A percentile compares a stretch with the other conserved stretches of the same genome.
phyloP scores from a whole-genome alignment of 1,284 basidiomycete species.

The Sutorius eximius region DNA sequence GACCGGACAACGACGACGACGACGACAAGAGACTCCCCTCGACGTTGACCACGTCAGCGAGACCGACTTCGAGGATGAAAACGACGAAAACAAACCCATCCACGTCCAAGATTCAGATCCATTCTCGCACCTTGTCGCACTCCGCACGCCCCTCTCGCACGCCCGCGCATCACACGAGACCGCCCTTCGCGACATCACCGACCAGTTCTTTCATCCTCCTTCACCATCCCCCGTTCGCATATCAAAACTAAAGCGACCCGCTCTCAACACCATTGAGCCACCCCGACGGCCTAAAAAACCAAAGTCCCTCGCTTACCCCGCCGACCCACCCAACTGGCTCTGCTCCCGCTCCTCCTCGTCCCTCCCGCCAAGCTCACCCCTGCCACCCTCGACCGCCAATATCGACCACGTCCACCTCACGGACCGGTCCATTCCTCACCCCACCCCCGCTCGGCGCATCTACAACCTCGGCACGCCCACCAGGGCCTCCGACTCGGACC shows the following conservation, averaged over 20 bases:
- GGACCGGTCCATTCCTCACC: constrained; percentile 1
- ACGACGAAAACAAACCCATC: constrained; percentile 28
- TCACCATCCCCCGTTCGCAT: constrained; percentile 33
- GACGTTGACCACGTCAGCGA: constrained; percentile 19
- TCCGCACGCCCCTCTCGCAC: constrained; percentile 25
- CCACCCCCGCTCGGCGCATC: constrained; percentile 12
- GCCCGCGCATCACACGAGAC: constrained; percentile 20
- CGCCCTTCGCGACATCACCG: constrained; percentile 33
- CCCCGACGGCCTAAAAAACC: constrained; percentile 37
- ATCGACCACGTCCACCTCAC: not conserved
- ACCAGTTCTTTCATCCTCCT: constrained; percentile 37
- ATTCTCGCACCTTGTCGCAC: constrained; percentile 9
- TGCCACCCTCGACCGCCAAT: constrained; percentile 29
- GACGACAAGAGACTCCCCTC: constrained; percentile 3
- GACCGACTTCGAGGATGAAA: constrained; percentile 21
- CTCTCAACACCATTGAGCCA: constrained; percentile 21
- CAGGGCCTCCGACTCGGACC: constrained; percentile 37
- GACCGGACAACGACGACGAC: constrained; percentile 1
- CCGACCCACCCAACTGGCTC: constrained; percentile 36
- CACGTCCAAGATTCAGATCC: constrained; percentile 17
- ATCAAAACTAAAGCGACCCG: constrained; percentile 21
- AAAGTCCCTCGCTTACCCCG: constrained; percentile 31
- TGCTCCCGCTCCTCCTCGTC: constrained; percentile 26
- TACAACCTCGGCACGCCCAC: constrained; percentile 24
- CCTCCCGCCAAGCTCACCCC: constrained; percentile 35